Evolutionary conservation across 2,329 filamentous ascomycete genomes (phyloP), one percentile per base, ranked within the genome.

Genomic region (Paraphoma chrysanthemicola): DNA sequence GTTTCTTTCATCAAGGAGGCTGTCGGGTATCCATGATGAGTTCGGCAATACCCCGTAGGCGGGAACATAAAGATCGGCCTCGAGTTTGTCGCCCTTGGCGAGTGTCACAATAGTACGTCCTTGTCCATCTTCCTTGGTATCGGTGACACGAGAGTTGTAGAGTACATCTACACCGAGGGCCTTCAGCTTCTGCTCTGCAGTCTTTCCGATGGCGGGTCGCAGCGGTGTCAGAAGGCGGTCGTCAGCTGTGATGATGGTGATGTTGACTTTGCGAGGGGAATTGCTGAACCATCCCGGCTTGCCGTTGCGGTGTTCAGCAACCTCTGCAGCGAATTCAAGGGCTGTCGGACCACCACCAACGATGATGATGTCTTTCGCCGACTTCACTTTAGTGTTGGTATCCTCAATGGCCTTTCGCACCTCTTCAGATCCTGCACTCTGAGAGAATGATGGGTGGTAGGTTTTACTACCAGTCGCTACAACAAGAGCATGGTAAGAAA

Each of bases 381-480:
- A 54, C 2, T 71, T 58, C 49, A 80, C 60, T 29, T 67, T 61
- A 8, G 71, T 57, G 48, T 78, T 80, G 41, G 72, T 71, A 43
- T 63, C 62, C 39, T 77, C 69, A 36, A 81, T 61, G 3, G 77
- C 67, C 10, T 67, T 59, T 11, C 71, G 44, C 1, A 67, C 68
- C 2, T 57, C 59, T 43, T 65, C 60, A 8, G 62, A 60, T 46
- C 58, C 55, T 33, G 74, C 77, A 42, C 80, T 77, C 11, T 78
- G 69, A 23, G 81, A 82, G 49, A 82, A 75, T 3, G 79, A 71
- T 0, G 79, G 75, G 28, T 80, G 75, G 9, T 77, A 70, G 1
- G 84, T 83, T 11, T 67, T 78, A 39, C 81, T 81, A 7, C 85
- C 85, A 0, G 84, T 85, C 8, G 84, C 83, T 55, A 87, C 81